A percentile compares a stretch with the other conserved stretches of the same genome.
Conservation (phyloP, 768 basidiomycete genomes). For the Trametopsis cervina region DNA sequence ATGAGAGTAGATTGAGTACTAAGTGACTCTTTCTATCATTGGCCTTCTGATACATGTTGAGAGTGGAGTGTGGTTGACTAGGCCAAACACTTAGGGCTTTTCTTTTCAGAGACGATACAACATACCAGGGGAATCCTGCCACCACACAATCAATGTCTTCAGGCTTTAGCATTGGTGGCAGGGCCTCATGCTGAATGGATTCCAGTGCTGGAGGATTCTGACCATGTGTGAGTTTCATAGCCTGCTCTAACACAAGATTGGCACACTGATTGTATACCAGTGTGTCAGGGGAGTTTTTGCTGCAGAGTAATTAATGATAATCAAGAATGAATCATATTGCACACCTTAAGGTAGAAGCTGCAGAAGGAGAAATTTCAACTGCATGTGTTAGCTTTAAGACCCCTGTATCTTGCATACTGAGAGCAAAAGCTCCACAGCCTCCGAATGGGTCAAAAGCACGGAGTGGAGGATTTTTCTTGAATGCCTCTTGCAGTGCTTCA, state of each 20-base stretch:
- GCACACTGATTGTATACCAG: constrained; percentile 66
- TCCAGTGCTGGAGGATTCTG: constrained; percentile 25
- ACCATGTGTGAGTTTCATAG: constrained; percentile 33
- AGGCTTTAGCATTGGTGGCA: constrained; percentile 35
- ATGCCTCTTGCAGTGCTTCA: constrained; percentile 28
- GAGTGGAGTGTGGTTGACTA: constrained; percentile 66
- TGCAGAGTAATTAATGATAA: constrained; percentile 20
- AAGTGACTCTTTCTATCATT: constrained; percentile 64
- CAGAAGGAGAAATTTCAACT: constrained; percentile 71
- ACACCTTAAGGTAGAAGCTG: constrained; percentile 58
- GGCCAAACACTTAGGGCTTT: not conserved
- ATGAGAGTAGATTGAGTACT: constrained; percentile 50
- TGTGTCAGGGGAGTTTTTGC: constrained; percentile 45
- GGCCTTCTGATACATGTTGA: constrained; percentile 67
- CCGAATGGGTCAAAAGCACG: constrained; percentile 36
- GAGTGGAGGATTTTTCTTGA: constrained; percentile 26
- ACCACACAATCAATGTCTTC: constrained; percentile 55
- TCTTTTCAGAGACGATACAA: not conserved
- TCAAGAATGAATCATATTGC: constrained; percentile 15
- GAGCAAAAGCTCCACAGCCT: constrained; percentile 53
- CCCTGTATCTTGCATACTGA: constrained; percentile 47
- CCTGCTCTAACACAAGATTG: constrained; percentile 53
- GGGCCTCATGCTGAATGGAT: constrained; percentile 25
- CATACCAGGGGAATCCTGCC: constrained; percentile 74
- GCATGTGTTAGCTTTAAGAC: constrained; percentile 56